phyloP scores from a whole-genome alignment of 495 filamentous ascomycete genomes.

The Aspergillus carlsbadensis region DNA sequence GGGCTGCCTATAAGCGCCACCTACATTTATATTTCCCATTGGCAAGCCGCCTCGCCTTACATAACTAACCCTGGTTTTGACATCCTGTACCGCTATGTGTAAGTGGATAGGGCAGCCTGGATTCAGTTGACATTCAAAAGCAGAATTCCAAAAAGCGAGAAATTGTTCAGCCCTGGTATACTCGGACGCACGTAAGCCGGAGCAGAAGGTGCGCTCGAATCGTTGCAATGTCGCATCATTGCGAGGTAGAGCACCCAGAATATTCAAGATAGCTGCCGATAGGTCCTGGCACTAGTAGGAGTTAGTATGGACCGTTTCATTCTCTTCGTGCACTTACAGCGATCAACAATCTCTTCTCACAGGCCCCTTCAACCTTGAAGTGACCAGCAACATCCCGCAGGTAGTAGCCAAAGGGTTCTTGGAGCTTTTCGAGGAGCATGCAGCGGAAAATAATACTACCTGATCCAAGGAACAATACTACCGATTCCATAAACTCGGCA shows the following conservation, averaged over 20 bases:
- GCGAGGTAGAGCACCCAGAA: conserved; percentile 35
- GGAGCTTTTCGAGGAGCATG: conserved; percentile 32
- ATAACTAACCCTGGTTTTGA: conserved; percentile 45
- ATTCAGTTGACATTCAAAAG: conserved; percentile 47
- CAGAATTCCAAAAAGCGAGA: conserved; percentile 58
- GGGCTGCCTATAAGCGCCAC: background rate
- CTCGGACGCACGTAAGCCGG: conserved; percentile 57
- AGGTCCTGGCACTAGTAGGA: conserved; percentile 33
- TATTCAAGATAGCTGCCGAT: conserved; percentile 34
- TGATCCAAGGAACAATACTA: conserved; percentile 41
- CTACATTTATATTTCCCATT: conserved; percentile 22
- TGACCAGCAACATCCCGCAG: conserved; percentile 33
- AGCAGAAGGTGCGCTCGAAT: conserved; percentile 53
- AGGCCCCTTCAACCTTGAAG: conserved; percentile 28
- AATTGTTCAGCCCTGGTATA: conserved; percentile 51
- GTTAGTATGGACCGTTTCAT: conserved; percentile 20
- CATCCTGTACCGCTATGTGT: conserved; percentile 43
- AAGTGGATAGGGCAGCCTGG: conserved; percentile 50
- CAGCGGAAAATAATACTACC: conserved; percentile 30
- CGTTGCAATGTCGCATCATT: conserved; percentile 42
- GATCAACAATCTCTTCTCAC: conserved; percentile 36
- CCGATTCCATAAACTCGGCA: conserved; percentile 38
- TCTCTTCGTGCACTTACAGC: conserved; percentile 33
- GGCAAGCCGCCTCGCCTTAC: conserved; percentile 21
- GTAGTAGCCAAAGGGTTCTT: conserved; percentile 31